A percentile compares a stretch with the other conserved stretches of the same genome.
phyloP scores from a whole-genome alignment of 805 yeast genomes.

The Lachancea waltii region DNA sequence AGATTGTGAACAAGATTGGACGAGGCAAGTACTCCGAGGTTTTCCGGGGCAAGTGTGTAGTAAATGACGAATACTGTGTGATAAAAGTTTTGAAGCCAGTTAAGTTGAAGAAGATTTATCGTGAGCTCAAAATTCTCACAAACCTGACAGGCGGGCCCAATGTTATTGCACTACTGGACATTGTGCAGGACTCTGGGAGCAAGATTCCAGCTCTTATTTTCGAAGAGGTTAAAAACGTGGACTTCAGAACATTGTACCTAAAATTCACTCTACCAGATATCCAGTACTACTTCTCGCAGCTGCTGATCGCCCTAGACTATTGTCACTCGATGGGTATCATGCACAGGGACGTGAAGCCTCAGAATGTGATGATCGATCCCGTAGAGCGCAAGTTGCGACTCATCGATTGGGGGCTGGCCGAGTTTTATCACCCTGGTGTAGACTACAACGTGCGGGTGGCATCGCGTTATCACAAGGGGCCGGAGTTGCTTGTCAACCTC shows the following conservation, averaged over 20 bases:
- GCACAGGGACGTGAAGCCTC: conserved; percentile 93
- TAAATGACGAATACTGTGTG: conserved; percentile 60
- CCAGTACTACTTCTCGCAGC: conserved; percentile 74
- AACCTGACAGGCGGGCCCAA: conserved; percentile 82
- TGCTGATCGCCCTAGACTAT: conserved; percentile 76
- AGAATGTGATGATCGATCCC: conserved; percentile 90
- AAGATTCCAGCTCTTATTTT: conserved; percentile 86
- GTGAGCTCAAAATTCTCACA: conserved; percentile 83
- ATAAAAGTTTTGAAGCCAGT: conserved; percentile 92
- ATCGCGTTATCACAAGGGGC: conserved; percentile 86
- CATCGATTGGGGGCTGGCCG: conserved; percentile 95
- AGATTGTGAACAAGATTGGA: conserved; percentile 76
- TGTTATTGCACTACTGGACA: conserved; percentile 66
- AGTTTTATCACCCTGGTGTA: conserved; percentile 82
- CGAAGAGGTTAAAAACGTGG: conserved; percentile 78
- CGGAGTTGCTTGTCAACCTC: conserved; percentile 77
- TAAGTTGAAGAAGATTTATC: conserved; percentile 82
- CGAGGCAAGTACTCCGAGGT: conserved; percentile 94
- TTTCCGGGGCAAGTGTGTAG: conserved; percentile 70
- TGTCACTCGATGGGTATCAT: conserved; percentile 92
- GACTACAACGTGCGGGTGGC: conserved; percentile 92
- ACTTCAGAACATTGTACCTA: conserved; percentile 82
- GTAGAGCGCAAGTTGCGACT: conserved; percentile 52
- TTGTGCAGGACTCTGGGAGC: conserved; percentile 79
- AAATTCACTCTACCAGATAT: conserved; percentile 69